Evolutionary conservation across 208 protist genomes (phyloP), one percentile per base, ranked within the genome.

Genomic region (Leishmania aethiopica): DNA sequence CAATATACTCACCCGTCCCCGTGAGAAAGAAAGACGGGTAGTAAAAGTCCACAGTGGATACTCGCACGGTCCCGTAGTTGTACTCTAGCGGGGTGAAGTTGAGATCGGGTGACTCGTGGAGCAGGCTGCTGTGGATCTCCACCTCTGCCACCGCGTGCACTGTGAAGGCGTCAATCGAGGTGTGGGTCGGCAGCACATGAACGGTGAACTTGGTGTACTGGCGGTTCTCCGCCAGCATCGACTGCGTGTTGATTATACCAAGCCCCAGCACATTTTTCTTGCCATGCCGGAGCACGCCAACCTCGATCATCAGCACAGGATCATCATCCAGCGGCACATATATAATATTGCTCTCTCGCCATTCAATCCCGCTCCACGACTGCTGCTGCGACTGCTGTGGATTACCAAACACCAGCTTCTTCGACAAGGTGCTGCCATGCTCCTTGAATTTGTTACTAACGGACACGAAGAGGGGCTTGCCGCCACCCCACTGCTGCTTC

Each of bases 21-120:
- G 90, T 92, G 49, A 96, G 88, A 51, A 96, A 83, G 77, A 96
- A 96, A 32, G 94, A 88, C 19, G 94, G 94, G 79, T 93, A 97
- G 82, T 94, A 96, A 69, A 97, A 93, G 79, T 97, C 91, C 25
- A 95, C 67, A 15, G 92, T 93, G 28, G 94, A 97, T 4, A 96
- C 91, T 53, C 94, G 92, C 49, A 97, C 92, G 57, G 91, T 91
- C 45, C 91, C 91, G 86, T 93, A 97, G 86, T 95, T 95, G 85
- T 94, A 96, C 88, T 97, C 92, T 3, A 96, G 77, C n/a, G 92
- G 90, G 11, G 86, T 88, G 71, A 93, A 93, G 76, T 90, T 91
- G 77, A 90, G 85, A 69, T 91, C 88, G 22, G 79, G 88, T 53
- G 83, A 80, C 76, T 91, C 92, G 78, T 93, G 89, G 35, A 90